A percentile compares a stretch with the other conserved stretches of the same genome.
Evolutionary conservation across 495 filamentous ascomycete species (phyloP).

Genomic region (Geoglossum glabrum): DNA sequence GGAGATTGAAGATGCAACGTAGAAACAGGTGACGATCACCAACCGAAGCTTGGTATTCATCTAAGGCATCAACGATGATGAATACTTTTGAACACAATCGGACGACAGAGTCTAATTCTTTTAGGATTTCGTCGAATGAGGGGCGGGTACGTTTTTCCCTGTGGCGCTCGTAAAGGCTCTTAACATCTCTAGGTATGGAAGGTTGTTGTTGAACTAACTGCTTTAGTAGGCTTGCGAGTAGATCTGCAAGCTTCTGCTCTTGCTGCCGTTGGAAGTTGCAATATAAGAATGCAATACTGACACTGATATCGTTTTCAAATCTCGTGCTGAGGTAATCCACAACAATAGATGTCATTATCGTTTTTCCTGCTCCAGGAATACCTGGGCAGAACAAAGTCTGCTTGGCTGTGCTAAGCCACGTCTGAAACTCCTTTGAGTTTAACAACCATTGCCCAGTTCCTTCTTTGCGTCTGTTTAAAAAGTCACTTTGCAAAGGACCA

Average conservation of each 20-base stretch:
- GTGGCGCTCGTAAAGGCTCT: not conserved
- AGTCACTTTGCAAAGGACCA: not conserved
- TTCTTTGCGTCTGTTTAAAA: not conserved
- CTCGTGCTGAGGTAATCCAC: not conserved
- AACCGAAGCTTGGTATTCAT: conserved; percentile 13
- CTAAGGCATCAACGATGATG: conserved; percentile 7
- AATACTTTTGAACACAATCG: not conserved
- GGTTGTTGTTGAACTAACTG: not conserved
- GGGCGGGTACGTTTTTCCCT: not conserved
- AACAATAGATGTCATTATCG: not conserved
- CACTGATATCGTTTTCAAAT: not conserved
- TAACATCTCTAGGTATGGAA: not conserved
- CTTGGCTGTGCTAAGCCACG: not conserved
- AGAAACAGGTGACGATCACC: conserved; percentile 4
- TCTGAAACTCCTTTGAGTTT: not conserved
- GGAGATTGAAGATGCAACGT: conserved; percentile 3
- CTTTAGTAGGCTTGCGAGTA: conserved; percentile 4
- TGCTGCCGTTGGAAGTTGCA: conserved; percentile 5
- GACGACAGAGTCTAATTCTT: not conserved
- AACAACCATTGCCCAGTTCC: conserved; percentile 1
- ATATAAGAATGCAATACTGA: conserved; percentile 2
- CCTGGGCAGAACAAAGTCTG: not conserved
- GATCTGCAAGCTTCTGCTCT: conserved; percentile 3
- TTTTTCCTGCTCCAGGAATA: conserved; percentile 1
- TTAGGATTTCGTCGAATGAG: not conserved